Evolutionary conservation across 352 stramenopile genomes (phyloP), one percentile per base, ranked within the genome.

Genomic region (Phytophthora constricta): DNA sequence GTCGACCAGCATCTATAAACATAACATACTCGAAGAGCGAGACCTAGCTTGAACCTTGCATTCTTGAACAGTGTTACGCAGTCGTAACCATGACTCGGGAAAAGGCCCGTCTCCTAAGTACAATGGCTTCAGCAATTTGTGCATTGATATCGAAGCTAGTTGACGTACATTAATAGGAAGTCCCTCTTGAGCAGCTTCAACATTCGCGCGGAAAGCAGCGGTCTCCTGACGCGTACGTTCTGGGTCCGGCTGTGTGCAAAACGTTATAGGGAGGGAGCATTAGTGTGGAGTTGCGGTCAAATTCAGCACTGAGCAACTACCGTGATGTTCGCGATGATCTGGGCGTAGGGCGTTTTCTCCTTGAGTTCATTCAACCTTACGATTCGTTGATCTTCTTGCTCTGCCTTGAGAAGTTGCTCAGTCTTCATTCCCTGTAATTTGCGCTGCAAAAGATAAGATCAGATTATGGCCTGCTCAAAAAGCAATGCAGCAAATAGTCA

Each of bases 1-100:
- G 41, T 23, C 37, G 17, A 14, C 7, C 4, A 25, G 34, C n/a
- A 16, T 42, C 8, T n/a, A 28, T n/a, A 20, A 54, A 19, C 42
- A 22, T 23, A 23, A 33, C 69, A 11, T 66, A 90, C 81, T 31
- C 83, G 84, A 10, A 94, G 73, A 22, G 86, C 86, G 13, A 94
- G 70, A 0, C 86, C 86, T 14, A 94, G 76, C 52, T 91, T 90
- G 59, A 94, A 94, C 5, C 84, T 77, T n/a, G 86, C 86, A 28
- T 92, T 91, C 62, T 89, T 89, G 69, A 94, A 94, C 1, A 94
- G 77, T 37, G 72, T 92, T 20, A 89, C 79, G 39, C 72, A 87
- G 64, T 92, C 86, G 49, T 94, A 94, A 13, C 86, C 86, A 23
- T 94, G 80, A 1, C 76, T 80, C 2, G 84, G 86, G 46, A 92